phyloP scores from a whole-genome alignment of 345 rosid species.

The Psidium guajava region DNA sequence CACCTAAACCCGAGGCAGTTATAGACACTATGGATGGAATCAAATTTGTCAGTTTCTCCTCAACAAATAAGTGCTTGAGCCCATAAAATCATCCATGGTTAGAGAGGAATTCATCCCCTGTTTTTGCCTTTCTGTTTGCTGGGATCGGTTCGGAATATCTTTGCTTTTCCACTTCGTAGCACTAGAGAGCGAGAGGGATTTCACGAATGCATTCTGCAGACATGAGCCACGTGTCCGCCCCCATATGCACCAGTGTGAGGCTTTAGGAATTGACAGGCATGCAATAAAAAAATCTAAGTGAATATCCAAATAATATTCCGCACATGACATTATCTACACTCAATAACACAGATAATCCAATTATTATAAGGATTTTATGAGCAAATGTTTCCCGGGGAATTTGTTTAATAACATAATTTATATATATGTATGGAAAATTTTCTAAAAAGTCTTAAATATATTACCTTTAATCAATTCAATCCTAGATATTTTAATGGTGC shows the following conservation, averaged over 20 bases:
- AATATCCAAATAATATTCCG: not conserved
- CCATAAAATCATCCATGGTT: not conserved
- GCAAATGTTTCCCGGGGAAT: too few species aligned
- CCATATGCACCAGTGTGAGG: not conserved
- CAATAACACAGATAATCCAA: not conserved
- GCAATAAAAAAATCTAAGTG: not conserved
- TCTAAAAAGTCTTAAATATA: too few species aligned
- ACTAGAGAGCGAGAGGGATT: not conserved
- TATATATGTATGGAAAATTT: too few species aligned
- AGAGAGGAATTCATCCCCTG: not conserved
- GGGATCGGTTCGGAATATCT: fast-evolving
- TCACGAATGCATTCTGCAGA: not conserved
- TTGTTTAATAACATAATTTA: too few species aligned
- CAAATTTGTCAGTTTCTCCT: not conserved
- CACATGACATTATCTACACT: not conserved
- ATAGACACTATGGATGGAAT: too few species aligned
- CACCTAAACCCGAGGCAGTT: too few species aligned
- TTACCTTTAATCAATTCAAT: too few species aligned
- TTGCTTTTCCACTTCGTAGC: not conserved
- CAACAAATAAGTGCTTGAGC: not conserved
- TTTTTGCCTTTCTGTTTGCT: too few species aligned
- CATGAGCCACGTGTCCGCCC: not conserved
- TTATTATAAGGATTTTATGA: too few species aligned
- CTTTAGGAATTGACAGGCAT: not conserved
- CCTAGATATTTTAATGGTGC: too few species aligned